Base-by-base conservation (phyloP, 2,329 filamentous ascomycete genomes). In the Rhinocladiella mackenziei region DNA sequence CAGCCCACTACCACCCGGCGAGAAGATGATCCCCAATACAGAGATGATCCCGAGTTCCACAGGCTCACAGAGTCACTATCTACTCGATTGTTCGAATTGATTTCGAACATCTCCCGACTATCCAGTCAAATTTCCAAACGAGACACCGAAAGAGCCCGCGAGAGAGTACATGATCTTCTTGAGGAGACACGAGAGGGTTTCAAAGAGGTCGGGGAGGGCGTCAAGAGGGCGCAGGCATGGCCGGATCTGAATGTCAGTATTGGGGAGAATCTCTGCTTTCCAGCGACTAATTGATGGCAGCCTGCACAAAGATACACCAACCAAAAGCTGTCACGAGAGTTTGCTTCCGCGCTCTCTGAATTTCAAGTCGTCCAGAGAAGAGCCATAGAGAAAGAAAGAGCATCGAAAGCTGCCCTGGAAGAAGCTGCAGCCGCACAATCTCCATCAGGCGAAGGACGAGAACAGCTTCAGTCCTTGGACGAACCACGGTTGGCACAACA, bases 231-330 rank as follows among this genome's bases (percentile, higher is more conserved):
- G 34, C 86, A 94, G 64, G 78, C 78, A 29, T 97, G 79, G 89
- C 86, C 81, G 62, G 88, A 91, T 60, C 81, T 88, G 39, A 86
- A 83, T 62, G 84, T 89, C 74, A 56, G 77, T 58, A 39, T 17
- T 19, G 37, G 15, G 39, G 15, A 14, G 26, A 19, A 14, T 15
- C n/a, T 4, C 19, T 13, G 11, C 9, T 23, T 17, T 35, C 3
- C 18, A 18, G 15, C 10, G 13, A 30, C 51, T 56, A 32, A 56
- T 31, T 22, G 2, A 6, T 5, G 7, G 48, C 29, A 95, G 88
- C 87, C 91, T 49, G 86, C 88, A 42, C 92, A 98, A 73, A 94
- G 91, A 67, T 97, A 94, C 72, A 92, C 89, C 15, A 91, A 96
- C 61, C 86, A 91, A 57, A 97, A 97, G 65, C 77, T 98, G 23